A percentile compares a stretch with the other conserved stretches of the same genome.
Conservation (phyloP, 2,329 filamentous ascomycete genomes). For the Paraphoma sp. region DNA sequence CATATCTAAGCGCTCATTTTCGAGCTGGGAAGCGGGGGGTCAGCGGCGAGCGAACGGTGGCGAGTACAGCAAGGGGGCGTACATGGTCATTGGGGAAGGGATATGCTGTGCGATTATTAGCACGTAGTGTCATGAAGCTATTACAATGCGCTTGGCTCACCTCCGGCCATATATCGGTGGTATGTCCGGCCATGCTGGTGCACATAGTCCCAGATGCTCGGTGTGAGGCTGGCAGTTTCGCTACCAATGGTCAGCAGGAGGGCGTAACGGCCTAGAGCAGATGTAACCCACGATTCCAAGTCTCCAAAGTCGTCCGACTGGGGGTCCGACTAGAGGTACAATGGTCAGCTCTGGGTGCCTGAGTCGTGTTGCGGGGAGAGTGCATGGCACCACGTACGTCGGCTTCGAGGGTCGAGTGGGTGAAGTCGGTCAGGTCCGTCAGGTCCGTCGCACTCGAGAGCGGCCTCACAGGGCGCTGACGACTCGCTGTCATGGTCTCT, state of each 20-base stretch:
- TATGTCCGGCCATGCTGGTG: slow-evolving; percentile 51
- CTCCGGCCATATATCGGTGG: slow-evolving; percentile 48
- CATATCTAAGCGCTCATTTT: slow-evolving; percentile 47
- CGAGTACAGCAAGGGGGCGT: slow-evolving; percentile 11
- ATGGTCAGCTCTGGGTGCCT: slow-evolving; percentile 21
- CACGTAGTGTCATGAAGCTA: background rate
- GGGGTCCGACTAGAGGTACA: slow-evolving; percentile 36
- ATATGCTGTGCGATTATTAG: slow-evolving; percentile 44
- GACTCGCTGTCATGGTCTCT: slow-evolving; percentile 12
- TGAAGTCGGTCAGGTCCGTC: slow-evolving; percentile 25
- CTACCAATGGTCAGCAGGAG: slow-evolving; percentile 32
- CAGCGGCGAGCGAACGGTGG: slow-evolving; percentile 13
- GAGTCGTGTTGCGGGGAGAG: slow-evolving; percentile 10
- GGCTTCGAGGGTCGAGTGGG: slow-evolving; percentile 21
- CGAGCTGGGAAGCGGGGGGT: slow-evolving; percentile 32
- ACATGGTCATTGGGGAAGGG: slow-evolving; percentile 49
- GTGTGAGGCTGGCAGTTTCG: slow-evolving; percentile 47
- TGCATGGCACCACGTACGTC: slow-evolving; percentile 20
- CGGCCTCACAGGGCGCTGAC: slow-evolving; percentile 16
- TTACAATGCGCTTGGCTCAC: slow-evolving; percentile 28
- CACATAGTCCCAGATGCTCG: slow-evolving; percentile 48
- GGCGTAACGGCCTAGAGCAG: background rate
- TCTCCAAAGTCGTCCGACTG: slow-evolving; percentile 37
- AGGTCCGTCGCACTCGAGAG: slow-evolving; percentile 29
- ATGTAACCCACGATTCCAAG: slow-evolving; percentile 40